Percentiles rank a stretch among this genome's conserved stretches.
phyloP scores from a whole-genome alignment of 2,329 filamentous ascomycete species.

The Uncinocarpus reesii region DNA sequence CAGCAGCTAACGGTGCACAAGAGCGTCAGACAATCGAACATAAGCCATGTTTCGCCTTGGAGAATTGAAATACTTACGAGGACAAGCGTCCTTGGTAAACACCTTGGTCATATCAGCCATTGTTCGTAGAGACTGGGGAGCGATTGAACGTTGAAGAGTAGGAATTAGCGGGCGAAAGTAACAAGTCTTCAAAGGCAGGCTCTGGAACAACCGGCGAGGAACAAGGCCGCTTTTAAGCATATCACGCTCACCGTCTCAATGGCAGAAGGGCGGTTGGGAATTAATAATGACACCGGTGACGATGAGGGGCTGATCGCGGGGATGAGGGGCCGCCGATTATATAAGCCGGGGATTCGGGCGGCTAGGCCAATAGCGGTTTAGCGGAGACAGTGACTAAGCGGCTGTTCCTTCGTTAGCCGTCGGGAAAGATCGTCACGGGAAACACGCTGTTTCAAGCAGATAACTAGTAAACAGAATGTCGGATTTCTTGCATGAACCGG shows the following conservation, averaged over 20 bases:
- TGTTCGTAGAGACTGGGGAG: conserved; percentile 10
- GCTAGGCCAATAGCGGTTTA: not conserved
- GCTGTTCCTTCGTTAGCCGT: conserved; percentile 3
- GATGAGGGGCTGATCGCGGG: not conserved
- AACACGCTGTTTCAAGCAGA: not conserved
- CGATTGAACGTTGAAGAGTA: conserved; percentile 4
- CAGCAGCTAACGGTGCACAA: conserved; percentile 19
- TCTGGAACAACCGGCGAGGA: not conserved
- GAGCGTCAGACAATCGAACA: not conserved
- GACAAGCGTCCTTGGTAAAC: conserved; percentile 36
- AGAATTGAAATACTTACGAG: conserved; percentile 30
- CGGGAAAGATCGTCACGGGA: conserved; percentile 3
- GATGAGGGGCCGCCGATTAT: conserved; percentile 4
- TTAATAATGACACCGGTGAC: conserved; percentile 3
- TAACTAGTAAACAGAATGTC: no score
- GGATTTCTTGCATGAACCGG: no score
- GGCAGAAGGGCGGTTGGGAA: not conserved
- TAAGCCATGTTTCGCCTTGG: not conserved
- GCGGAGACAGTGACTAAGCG: not conserved
- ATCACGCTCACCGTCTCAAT: not conserved
- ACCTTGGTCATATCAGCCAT: conserved; percentile 35
- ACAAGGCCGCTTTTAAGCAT: conserved; percentile 9
- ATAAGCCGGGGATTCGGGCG: not conserved
- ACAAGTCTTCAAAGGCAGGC: not conserved
- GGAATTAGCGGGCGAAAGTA: not conserved